Percentiles rank a stretch among this genome's conserved stretches.
phyloP scores from a whole-genome alignment of 169 alveolate genomes.

The Plasmodium relictum region DNA sequence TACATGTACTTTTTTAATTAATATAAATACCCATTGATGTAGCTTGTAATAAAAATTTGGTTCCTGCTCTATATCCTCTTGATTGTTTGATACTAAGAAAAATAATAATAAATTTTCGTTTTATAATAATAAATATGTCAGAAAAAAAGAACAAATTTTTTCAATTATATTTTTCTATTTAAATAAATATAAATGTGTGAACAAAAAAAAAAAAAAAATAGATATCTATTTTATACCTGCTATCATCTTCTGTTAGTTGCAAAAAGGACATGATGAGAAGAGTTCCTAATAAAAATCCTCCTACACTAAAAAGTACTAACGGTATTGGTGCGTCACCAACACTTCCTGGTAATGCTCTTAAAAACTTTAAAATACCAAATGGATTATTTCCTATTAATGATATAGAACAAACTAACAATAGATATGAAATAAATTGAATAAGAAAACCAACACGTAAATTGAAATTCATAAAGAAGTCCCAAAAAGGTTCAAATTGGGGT shows the following conservation, averaged over 20 bases:
- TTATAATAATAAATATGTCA: not conserved
- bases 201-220: not conserved
- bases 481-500: constrained; percentile 93
- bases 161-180: not conserved
- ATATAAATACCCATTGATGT: constrained; percentile 85
- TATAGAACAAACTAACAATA: constrained; percentile 81
- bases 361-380: constrained; percentile 86
- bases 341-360: constrained; percentile 88
- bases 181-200: not conserved
- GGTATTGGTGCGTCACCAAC: constrained; percentile 90
- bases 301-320: constrained; percentile 87
- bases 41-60: constrained; percentile 90
- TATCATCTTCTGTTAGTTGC: constrained; percentile 91
- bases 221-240: constrained; percentile 73
- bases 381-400: constrained; percentile 88
- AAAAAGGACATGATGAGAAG: constrained; percentile 88
- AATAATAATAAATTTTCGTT: not conserved
- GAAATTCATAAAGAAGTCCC: constrained; percentile 91
- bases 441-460: constrained; percentile 91
- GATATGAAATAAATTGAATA: constrained; percentile 84
- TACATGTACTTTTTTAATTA: not conserved
- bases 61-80: constrained; percentile 92
- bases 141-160: not conserved
- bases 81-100: constrained; percentile 89
- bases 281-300: constrained; percentile 88